Conservation (phyloP, 2,329 filamentous ascomycete genomes). For the Cytospora mali region DNA sequence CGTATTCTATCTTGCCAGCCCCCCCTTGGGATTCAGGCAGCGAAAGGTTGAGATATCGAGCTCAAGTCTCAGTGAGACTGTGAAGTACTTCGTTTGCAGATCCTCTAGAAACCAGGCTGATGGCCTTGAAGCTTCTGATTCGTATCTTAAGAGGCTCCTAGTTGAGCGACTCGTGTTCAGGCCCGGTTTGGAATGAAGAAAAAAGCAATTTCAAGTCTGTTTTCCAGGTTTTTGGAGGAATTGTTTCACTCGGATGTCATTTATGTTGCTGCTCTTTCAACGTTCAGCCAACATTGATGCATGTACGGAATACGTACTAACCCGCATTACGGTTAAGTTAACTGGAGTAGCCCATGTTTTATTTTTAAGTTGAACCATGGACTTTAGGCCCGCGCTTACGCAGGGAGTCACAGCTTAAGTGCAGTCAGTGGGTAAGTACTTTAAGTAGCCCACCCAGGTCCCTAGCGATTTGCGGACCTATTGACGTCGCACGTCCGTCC, state of each 20-base stretch:
- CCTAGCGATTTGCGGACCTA: constrained; percentile 5
- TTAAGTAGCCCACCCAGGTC: neutral
- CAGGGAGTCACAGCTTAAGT: too few relatives aligned
- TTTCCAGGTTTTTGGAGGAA: neutral
- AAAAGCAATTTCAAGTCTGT: neutral
- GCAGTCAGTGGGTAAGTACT: too few relatives aligned
- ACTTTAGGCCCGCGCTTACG: neutral
- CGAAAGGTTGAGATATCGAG: neutral
- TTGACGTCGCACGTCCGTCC: constrained; percentile 18
- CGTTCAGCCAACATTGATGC: neutral
- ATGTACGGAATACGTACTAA: neutral
- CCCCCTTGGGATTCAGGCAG: neutral
- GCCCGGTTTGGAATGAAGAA: neutral
- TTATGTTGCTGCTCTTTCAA: neutral
- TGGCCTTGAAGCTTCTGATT: neutral
- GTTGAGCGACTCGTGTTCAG: neutral
- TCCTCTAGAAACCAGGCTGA: neutral
- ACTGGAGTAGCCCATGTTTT: neutral
- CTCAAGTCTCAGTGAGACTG: too few relatives aligned
- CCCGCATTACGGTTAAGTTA: neutral
- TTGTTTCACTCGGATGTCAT: neutral
- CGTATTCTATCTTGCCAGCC: neutral
- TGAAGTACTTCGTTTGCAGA: neutral
- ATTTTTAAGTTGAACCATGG: neutral
- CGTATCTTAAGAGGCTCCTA: neutral